phyloP scores from a whole-genome alignment of 2,329 filamentous ascomycete genomes.

The Neopestalotiopsis sp. region DNA sequence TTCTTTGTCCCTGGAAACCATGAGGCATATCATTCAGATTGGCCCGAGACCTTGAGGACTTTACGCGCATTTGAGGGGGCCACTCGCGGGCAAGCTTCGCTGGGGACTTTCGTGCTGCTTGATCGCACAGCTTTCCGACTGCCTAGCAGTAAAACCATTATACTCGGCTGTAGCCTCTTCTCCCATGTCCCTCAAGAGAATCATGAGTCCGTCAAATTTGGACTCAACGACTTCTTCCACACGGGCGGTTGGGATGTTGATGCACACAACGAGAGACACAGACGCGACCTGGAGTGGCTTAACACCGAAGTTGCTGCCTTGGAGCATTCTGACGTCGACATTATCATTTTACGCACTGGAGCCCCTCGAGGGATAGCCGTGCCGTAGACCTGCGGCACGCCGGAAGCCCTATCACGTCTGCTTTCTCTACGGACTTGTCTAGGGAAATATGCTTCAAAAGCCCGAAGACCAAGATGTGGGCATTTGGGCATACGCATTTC shows the following conservation, averaged over 20 bases:
- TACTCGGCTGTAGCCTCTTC: constrained; percentile 56
- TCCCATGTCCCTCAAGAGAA: constrained; percentile 49
- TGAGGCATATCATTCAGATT: constrained; percentile 54
- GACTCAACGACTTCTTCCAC: constrained; percentile 58
- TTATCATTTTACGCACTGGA: constrained; percentile 52
- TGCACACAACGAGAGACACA: constrained; percentile 43
- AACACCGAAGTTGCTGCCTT: constrained; percentile 41
- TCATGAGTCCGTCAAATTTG: constrained; percentile 42
- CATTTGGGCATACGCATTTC: constrained; percentile 56
- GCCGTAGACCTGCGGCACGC: constrained; percentile 41
- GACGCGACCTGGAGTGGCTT: constrained; percentile 48
- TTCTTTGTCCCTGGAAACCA: constrained; percentile 63
- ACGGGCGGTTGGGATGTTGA: constrained; percentile 46
- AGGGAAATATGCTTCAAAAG: constrained; percentile 41
- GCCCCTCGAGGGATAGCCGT: constrained; percentile 41
- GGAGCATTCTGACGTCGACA: constrained; percentile 27
- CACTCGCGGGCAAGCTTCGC: constrained; percentile 15
- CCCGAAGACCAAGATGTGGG: constrained; percentile 46
- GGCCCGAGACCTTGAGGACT: constrained; percentile 35
- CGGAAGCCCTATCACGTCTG: constrained; percentile 33
- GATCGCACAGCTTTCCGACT: constrained; percentile 40
- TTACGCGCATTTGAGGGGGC: constrained; percentile 40
- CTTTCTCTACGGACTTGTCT: constrained; percentile 47
- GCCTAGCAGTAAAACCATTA: constrained; percentile 40
- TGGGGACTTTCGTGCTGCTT: constrained; percentile 48